These are phyloP conservation scores for Lepidium sativum DNA, from an alignment of 345 rosid species.

Conservation along the genomic window DNA sequence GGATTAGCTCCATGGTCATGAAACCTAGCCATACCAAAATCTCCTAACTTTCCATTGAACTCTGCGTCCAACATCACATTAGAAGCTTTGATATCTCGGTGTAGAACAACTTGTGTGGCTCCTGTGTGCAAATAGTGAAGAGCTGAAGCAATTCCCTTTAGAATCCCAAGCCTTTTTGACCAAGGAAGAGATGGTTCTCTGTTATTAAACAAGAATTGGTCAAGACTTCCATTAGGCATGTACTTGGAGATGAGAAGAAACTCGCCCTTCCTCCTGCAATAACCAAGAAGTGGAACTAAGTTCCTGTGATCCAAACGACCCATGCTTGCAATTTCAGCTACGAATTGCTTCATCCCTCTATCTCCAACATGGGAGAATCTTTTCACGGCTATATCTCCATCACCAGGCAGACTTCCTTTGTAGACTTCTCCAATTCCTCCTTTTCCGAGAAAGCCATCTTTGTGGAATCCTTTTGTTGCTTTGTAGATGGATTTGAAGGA, in stretches of 20 bases:
- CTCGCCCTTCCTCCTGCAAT: slow-evolving; percentile 41
- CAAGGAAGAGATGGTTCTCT: slow-evolving; percentile 28
- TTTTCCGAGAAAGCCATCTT: slow-evolving; percentile 33
- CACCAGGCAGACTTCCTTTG: slow-evolving; percentile 34
- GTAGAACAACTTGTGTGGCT: slow-evolving; percentile 43
- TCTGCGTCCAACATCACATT: slow-evolving; percentile 37
- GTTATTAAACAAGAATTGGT: slow-evolving; percentile 30
- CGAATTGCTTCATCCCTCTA: slow-evolving; percentile 46
- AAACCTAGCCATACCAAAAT: slow-evolving; percentile 46
- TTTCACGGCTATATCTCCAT: slow-evolving; percentile 46
- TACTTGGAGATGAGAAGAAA: slow-evolving; percentile 41
- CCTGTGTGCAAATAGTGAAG: slow-evolving; percentile 40
- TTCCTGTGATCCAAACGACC: slow-evolving; percentile 42
- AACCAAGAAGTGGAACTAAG: slow-evolving; percentile 40
- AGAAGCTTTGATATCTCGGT: slow-evolving; percentile 41
- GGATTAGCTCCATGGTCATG: slow-evolving; percentile 37
- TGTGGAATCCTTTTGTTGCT: slow-evolving; percentile 58
- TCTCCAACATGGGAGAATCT: slow-evolving; percentile 37
- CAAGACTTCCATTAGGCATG: slow-evolving; percentile 52
- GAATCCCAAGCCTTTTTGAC: slow-evolving; percentile 32
- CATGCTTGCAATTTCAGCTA: slow-evolving; percentile 37
- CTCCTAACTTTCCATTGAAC: slow-evolving; percentile 38
- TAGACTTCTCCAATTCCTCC: slow-evolving; percentile 70
- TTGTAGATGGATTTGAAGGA: slow-evolving; percentile 39
- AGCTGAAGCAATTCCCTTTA: slow-evolving; percentile 41